A percentile compares a stretch with the other conserved stretches of the same genome.
Evolutionary conservation across 2,329 filamentous ascomycete genomes (phyloP).

Genomic region (Pseudocercospora macadamiae): DNA sequence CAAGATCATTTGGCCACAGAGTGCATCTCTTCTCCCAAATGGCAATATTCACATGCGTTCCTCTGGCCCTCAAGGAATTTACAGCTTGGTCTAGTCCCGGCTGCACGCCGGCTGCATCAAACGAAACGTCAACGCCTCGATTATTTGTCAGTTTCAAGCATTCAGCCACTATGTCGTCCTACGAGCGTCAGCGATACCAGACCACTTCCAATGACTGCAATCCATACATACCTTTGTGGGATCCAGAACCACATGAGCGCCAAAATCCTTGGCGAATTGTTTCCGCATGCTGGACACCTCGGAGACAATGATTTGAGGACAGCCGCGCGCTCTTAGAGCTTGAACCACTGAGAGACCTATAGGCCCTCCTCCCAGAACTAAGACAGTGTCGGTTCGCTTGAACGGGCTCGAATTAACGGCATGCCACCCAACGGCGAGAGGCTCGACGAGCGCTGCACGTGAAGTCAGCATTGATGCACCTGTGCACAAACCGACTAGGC

Average conservation of each 20-base stretch:
- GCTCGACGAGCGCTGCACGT: constrained; percentile 53
- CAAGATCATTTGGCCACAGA: constrained; percentile 54
- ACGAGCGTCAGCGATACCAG: constrained; percentile 16
- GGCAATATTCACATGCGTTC: constrained; percentile 59
- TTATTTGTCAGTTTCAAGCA: constrained; percentile 49
- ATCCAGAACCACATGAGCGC: constrained; percentile 56
- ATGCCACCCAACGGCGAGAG: constrained; percentile 60
- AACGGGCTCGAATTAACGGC: constrained; percentile 56
- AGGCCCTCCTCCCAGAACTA: constrained; percentile 58
- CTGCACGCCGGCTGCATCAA: constrained; percentile 59
- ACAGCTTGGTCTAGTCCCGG: constrained; percentile 53
- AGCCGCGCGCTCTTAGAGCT: constrained; percentile 47
- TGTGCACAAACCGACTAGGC: constrained; percentile 10
- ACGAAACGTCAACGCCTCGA: constrained; percentile 55
- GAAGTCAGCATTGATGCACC: too few relatives aligned
- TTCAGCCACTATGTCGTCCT: constrained; percentile 50
- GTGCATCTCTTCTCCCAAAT: constrained; percentile 59
- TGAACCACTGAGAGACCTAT: constrained; percentile 57
- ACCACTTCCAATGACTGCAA: constrained; percentile 6
- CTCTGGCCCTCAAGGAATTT: constrained; percentile 52
- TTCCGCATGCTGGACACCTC: constrained; percentile 54
- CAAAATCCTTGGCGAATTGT: constrained; percentile 55
- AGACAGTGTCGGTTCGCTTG: constrained; percentile 49
- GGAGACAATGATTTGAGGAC: constrained; percentile 56
- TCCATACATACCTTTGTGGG: constrained; percentile 50